Conservation (phyloP, 331 rosid species). For the Acacia concinna region DNA sequence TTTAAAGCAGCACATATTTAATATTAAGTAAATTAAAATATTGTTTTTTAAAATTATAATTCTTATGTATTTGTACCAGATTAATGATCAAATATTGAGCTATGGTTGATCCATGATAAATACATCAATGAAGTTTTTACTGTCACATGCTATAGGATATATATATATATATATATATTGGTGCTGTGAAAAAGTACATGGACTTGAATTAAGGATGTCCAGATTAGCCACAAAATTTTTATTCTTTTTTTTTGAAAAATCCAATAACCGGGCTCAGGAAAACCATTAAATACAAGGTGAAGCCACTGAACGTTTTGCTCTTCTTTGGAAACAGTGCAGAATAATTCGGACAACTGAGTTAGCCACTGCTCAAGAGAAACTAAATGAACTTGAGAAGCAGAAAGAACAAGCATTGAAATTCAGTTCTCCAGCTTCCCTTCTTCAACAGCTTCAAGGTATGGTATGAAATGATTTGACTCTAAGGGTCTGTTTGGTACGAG, state of each 20-base stretch:
- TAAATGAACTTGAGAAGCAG: conserved; percentile 83
- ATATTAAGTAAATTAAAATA: no score
- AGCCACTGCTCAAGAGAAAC: conserved; percentile 90
- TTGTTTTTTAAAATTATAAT: not conserved
- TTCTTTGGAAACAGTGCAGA: conserved; percentile 66
- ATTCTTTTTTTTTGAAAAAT: no score
- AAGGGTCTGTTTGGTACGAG: no score
- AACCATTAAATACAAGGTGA: not conserved
- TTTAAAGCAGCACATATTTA: no score
- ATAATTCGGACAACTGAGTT: conserved; percentile 89
- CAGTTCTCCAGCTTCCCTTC: conserved; percentile 75
- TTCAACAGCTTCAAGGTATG: conserved; percentile 83
- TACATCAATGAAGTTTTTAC: no score
- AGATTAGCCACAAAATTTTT: not conserved
- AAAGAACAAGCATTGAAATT: conserved; percentile 69
- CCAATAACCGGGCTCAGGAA: not conserved
- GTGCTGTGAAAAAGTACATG: no score
- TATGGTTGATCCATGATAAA: not conserved
- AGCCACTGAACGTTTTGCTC: not conserved
- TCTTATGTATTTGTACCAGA: not conserved
- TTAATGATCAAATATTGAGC: not conserved
- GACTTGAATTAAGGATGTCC: not conserved
- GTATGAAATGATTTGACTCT: conserved; percentile 14
- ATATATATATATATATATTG: no score
- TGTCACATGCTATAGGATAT: no score